A percentile compares a stretch with the other conserved stretches of the same genome.
Evolutionary conservation across 345 rosid genomes (phyloP).

Genomic region (Gossypium herbaceum): DNA sequence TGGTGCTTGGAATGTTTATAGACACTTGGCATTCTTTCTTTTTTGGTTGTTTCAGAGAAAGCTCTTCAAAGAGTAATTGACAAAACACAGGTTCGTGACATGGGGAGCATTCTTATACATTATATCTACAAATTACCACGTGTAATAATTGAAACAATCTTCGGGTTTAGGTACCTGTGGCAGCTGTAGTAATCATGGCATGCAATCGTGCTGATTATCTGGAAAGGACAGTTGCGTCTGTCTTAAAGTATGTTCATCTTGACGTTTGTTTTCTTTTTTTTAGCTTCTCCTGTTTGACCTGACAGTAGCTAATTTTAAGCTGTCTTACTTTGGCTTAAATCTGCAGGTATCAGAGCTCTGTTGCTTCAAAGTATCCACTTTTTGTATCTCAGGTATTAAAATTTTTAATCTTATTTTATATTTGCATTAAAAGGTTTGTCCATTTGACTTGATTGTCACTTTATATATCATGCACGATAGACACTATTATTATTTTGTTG

Average conservation of each 20-base stretch:
- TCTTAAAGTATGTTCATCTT: constrained; percentile 51
- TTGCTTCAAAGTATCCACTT: constrained; percentile 82
- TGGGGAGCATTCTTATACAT: constrained; percentile 1
- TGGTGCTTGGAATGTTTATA: constrained; percentile 8
- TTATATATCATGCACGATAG: neutral
- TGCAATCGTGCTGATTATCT: constrained; percentile 98
- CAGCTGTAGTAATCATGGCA: constrained; percentile 97
- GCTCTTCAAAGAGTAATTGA: constrained; percentile 52
- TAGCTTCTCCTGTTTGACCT: constrained; percentile 10
- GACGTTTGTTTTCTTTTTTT: neutral
- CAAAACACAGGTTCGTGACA: constrained; percentile 46
- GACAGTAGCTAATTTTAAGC: neutral
- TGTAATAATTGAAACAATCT: constrained; percentile 17
- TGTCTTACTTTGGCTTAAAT: constrained; percentile 17
- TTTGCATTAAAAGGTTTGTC: constrained; percentile 16
- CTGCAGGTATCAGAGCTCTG: constrained; percentile 63
- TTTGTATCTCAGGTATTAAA: constrained; percentile 82
- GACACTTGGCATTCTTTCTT: constrained; percentile 16
- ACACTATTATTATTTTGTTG: neutral
- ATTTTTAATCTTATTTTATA: constrained; percentile 6
- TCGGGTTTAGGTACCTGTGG: constrained; percentile 59
- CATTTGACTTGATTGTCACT: neutral
- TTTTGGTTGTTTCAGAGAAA: constrained; percentile 55
- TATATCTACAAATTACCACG: neutral
- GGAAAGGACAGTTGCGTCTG: constrained; percentile 74